A percentile compares a stretch with the other conserved stretches of the same genome.
phyloP scores from a whole-genome alignment of 345 rosid genomes.

The Murraya koenigii region DNA sequence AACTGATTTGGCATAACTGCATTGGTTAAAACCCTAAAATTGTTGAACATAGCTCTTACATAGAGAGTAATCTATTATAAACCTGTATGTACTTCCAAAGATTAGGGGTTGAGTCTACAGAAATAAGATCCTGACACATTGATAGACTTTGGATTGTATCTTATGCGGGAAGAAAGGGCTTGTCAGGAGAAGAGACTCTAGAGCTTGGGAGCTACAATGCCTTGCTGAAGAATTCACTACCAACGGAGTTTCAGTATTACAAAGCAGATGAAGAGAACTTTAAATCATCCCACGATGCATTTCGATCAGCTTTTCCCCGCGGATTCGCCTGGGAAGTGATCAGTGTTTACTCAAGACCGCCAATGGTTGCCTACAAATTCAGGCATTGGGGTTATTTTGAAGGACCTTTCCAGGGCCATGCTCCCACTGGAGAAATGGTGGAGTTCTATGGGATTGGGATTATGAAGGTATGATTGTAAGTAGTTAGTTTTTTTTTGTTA shows the following conservation, averaged over 20 bases:
- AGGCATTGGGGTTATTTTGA: slow-evolving; percentile 86
- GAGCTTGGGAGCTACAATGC: slow-evolving; percentile 70
- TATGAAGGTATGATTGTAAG: slow-evolving; percentile 44
- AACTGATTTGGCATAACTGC: too few species aligned
- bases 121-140: not conserved
- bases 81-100: too few species aligned
- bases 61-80: too few species aligned
- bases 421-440: slow-evolving; percentile 63
- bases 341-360: slow-evolving; percentile 68
- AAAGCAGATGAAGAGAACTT: slow-evolving; percentile 68
- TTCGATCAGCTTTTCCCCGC: slow-evolving; percentile 58
- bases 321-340: slow-evolving; percentile 82
- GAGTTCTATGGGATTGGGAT: slow-evolving; percentile 62
- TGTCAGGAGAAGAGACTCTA: slow-evolving; percentile 61
- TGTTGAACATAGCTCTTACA: too few species aligned
- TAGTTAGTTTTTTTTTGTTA: not conserved
- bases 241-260: slow-evolving; percentile 53
- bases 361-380: slow-evolving; percentile 64
- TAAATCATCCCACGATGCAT: slow-evolving; percentile 68
- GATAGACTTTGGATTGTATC: not conserved
- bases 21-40: too few species aligned
- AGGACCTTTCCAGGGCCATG: slow-evolving; percentile 65
- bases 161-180: slow-evolving; percentile 58
- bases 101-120: not conserved
- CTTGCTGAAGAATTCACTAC: slow-evolving; percentile 52